These are phyloP conservation scores for Leishmania braziliensis DNA, from an alignment of 208 protist species.

Conservation along the genomic window DNA sequence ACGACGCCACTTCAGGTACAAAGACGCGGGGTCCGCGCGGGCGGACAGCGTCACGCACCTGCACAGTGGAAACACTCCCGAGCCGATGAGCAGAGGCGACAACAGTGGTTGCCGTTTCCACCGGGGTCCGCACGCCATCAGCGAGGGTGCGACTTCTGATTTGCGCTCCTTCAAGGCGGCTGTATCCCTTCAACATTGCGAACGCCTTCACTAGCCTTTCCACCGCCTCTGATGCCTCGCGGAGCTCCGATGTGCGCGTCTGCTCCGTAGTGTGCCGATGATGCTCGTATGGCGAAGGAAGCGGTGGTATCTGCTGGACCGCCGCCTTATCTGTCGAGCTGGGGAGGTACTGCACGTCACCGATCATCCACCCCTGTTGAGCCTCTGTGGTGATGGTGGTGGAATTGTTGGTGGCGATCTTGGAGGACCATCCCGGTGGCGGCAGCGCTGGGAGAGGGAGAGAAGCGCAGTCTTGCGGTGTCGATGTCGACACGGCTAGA, in stretches of 20 bases:
- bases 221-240: constrained; percentile 84
- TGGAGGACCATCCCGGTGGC: constrained; percentile 20
- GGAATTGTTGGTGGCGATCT: background rate
- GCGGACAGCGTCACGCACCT: constrained; percentile 3
- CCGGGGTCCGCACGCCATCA: background rate
- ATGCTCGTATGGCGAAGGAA: constrained; percentile 34
- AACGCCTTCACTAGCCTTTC: constrained; percentile 84
- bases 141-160: background rate
- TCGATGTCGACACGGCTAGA: background rate
- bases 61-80: background rate
- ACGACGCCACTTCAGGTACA: background rate
- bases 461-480: background rate
- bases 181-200: constrained; percentile 61
- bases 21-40: constrained; percentile 4
- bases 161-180: constrained; percentile 20
- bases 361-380: constrained; percentile 10
- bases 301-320: constrained; percentile 25
- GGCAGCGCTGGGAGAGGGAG: constrained; percentile 23
- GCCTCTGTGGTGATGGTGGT: background rate
- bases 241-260: constrained; percentile 56
- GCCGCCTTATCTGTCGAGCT: background rate
- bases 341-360: constrained; percentile 1
- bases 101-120: background rate
- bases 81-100: constrained; percentile 13
- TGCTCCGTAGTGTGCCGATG: constrained; percentile 25